Evolutionary conservation across 257 asterid genomes (phyloP), one percentile per base, ranked within the genome.

Genomic region (Solanum chilense): DNA sequence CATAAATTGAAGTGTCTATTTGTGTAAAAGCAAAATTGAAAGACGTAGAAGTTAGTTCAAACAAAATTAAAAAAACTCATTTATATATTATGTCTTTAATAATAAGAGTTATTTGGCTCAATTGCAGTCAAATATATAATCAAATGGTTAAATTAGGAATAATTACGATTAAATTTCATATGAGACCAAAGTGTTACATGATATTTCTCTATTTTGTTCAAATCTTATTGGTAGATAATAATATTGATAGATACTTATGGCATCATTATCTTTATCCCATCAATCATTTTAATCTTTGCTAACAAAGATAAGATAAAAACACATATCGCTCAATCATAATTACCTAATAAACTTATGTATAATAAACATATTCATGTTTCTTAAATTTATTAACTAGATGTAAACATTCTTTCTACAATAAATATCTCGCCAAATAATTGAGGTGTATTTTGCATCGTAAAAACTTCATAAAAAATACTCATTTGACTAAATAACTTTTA

Each of bases 31-130:
- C 5, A 20, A 7, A 56, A 56, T 20, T 56, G 0, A 56, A 20
- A 5, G 12, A 58, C 1, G 9, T 20, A 20, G 0, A 7, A 20
- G 0, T 20, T 0, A 56, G 11, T 56, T 18, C 1, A 56, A 56
- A 21, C 2, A 10, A 16, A 56, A 4, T 56, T 7, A 20, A 56
- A 20, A 20, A 1, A 20, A 4, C 2, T 20, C 12, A 2, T 3
- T 56, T 56, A 56, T 56, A 4, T 5, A 45, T 45, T 56, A 56
- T 7, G 12, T 20, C 12, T 58, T 56, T 31, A 69, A 29, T 1
- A 9, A 15, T 31, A 7, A 7, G 4, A 8, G 14, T 70, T 8
- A 4, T 0, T 71, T 71, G 14, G 14, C 14, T 71, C 35, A 16
- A 33, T 33, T 71, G 14, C 3, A 0, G 8, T 8, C 3, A 14